Base-by-base conservation (phyloP, 371 early-diverging fungal genomes). In the Mucor circinelloides region DNA sequence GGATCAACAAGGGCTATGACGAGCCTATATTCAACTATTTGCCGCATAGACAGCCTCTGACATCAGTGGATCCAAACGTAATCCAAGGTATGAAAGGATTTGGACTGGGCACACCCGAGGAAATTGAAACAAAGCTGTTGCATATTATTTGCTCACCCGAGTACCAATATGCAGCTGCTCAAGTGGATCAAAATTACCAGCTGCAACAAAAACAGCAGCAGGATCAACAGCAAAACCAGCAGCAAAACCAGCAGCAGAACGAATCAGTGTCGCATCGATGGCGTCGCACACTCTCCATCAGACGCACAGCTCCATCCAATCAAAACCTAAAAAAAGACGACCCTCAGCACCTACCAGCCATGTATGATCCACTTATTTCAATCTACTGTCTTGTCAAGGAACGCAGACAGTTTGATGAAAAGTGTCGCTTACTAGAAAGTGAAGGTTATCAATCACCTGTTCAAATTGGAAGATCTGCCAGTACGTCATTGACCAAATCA, bases 331-430 rank as follows among this genome's bases (percentile, higher is more conserved):
- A 50, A 42, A 63, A 71, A 17, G 79, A 78, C 46, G 80, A 82
- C 42, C 83, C 83, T 27, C 74, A 72, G 31, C 64, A 74, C 0
- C 54, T 78, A 5, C 80, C 83, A 15, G 80, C 77, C 40, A 78
- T 80, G 75, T 82, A 80, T 17, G 84, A 88, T 64, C 95, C 95
- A 2, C 70, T 94, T 38, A 81, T 94, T 9, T 93, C 93, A 63
- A 93, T 96, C 23, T 96, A 96, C 69, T 90, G 90, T 64, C 84
- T 96, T 25, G 95, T 95, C 25, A 85, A 86, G 54, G 97, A 96
- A 76, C 87, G 75, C n/a, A 67, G 75, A 60, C 76, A 79, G 28
- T 64, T 70, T 21, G 81, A 80, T 46, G 68, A 58, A 55, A 67
- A 63, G 25, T 12, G 55, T 1, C 15, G 34, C 0, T 38, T 71